Evolutionary conservation across 495 filamentous ascomycete genomes (phyloP), one percentile per base, ranked within the genome.

Genomic region (Lasiosphaeriaceae sp.): DNA sequence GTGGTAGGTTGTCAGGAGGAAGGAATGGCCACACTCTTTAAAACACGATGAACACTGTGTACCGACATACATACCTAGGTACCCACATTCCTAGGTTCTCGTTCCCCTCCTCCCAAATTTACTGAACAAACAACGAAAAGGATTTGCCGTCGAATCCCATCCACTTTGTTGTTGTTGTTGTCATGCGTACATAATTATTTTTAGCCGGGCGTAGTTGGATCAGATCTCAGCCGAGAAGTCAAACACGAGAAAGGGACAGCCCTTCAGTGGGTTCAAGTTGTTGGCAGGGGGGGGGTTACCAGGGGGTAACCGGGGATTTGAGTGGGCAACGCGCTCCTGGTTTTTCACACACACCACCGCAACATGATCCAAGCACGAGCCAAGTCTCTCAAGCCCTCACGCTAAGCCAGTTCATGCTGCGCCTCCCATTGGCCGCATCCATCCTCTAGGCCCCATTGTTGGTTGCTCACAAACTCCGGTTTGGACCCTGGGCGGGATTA

Each of bases 401-500:
- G 48, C 62, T 48, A 52, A 59, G 55, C 62, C 52, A 51, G 52
- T 29, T 19, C n/a, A 17, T 52, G 26, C 48, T 45, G 57, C 22
- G 12, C 26, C 39, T 34, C 26, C 46, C 17, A 66, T 63, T 66
- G 64, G 64, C 49, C 35, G 55, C 54, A 52, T 54, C n/a, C 46
- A 54, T 41, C 37, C 47, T 31, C 35, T 39, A 22, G 35, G 43
- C 34, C 51, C 54, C 24, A 47, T 39, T 3, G 56, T 59, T 59
- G 59, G 51, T 47, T 56, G 31, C 35, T 23, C 50, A 41, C 45
- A 51, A n/a, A 21, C 47, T 47, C 56, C 51, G 29, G 47, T 50
- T 56, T 26, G 48, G 52, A 57, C 51, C 53, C 46, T 17, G 53
- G 55, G 22, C 55, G 23, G 51, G 39, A 19, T 17, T 29, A 49